phyloP scores from a whole-genome alignment of 345 rosid species.

The Stellera chamaejasme region DNA sequence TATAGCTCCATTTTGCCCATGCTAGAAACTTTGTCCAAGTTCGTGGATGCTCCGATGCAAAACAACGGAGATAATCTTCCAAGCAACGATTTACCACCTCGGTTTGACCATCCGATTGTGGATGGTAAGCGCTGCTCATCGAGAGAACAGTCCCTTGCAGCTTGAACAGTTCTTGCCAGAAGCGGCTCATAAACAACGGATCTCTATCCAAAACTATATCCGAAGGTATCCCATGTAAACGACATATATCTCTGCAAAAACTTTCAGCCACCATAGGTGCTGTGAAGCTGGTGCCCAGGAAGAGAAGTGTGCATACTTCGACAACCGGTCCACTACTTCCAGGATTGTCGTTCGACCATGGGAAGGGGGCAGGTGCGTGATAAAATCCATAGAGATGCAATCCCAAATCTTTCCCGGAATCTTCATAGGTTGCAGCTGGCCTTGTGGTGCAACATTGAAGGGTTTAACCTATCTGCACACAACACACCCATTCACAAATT shows the following conservation, averaged over 20 bases:
- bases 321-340: too few species aligned
- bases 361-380: too few species aligned
- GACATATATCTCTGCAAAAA: neutral
- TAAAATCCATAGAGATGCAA: too few species aligned
- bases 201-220: neutral
- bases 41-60: neutral
- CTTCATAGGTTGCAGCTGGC: too few species aligned
- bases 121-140: neutral
- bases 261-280: neutral
- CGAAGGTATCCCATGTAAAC: neutral
- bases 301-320: too few species aligned
- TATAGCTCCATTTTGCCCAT: neutral
- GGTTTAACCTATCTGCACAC: too few species aligned
- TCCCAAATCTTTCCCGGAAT: too few species aligned
- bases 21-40: neutral
- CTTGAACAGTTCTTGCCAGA: constrained; percentile 1
- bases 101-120: neutral
- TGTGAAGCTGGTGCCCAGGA: too few species aligned
- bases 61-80: neutral
- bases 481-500: too few species aligned
- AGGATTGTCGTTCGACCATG: too few species aligned
- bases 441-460: too few species aligned
- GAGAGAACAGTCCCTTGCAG: neutral
- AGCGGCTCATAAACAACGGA: neutral
- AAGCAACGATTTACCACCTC: neutral